These are phyloP conservation scores for Neurospora sp. DNA, from an alignment of 2,329 filamentous ascomycete genomes.

Conservation along the genomic window DNA sequence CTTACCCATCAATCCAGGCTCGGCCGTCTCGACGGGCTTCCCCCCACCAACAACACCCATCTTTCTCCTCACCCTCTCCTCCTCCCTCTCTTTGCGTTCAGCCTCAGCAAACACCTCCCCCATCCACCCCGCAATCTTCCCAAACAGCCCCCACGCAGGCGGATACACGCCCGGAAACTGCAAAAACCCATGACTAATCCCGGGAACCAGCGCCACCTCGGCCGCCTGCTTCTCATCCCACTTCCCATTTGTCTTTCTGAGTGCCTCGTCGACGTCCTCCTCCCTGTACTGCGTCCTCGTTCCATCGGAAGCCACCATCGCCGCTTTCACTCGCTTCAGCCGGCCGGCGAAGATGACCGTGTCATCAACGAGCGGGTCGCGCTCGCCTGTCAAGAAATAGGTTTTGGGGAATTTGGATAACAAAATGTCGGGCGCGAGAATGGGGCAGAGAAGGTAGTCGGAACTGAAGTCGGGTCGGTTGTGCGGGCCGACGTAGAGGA, in stretches of 20 bases:
- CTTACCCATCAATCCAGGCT: too few relatives aligned
- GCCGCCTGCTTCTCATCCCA: constrained; percentile 68
- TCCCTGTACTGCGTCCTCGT: constrained; percentile 39
- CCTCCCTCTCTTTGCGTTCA: constrained; percentile 33
- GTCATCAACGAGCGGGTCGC: constrained; percentile 91
- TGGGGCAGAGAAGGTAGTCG: constrained; percentile 82
- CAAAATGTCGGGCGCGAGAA: constrained; percentile 76
- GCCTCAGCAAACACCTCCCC: constrained; percentile 58
- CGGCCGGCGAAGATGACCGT: constrained; percentile 92
- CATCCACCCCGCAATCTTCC: constrained; percentile 72
- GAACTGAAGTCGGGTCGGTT: constrained; percentile 86
- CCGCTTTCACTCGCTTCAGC: constrained; percentile 67
- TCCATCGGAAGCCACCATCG: constrained; percentile 38
- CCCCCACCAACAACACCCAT: neutral
- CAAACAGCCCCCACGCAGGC: constrained; percentile 81
- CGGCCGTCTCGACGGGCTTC: neutral
- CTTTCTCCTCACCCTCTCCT: constrained; percentile 18
- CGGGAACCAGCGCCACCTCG: constrained; percentile 76
- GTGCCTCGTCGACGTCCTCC: constrained; percentile 24
- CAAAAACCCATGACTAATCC: constrained; percentile 86
- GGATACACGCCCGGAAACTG: constrained; percentile 85
- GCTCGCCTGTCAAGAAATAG: constrained; percentile 88
- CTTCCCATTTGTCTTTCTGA: constrained; percentile 26
- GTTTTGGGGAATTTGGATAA: constrained; percentile 86
- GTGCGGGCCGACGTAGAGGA: constrained; percentile 89